These are phyloP conservation scores for Glonium stellatum DNA, from an alignment of 495 filamentous ascomycete species.

Conservation along the genomic window DNA sequence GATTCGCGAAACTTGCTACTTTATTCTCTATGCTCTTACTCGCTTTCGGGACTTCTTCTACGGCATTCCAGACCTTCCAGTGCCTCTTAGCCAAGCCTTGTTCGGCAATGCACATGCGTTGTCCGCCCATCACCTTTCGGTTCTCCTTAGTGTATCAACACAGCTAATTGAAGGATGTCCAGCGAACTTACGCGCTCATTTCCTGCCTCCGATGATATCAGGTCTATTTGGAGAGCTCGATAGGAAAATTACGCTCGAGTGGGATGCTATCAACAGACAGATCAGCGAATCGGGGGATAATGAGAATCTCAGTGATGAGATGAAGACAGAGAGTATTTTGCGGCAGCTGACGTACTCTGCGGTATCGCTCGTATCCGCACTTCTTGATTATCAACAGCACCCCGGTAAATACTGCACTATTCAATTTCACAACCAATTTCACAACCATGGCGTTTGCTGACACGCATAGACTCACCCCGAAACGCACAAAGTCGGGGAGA, in stretches of 20 bases:
- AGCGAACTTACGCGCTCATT: conserved; percentile 63
- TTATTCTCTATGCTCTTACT: conserved; percentile 89
- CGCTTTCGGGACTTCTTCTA: conserved; percentile 83
- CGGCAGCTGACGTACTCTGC: conserved; percentile 89
- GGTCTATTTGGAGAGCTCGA: conserved; percentile 81
- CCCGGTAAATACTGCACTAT: conserved; percentile 40
- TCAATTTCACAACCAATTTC: background rate
- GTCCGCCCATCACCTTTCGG: conserved; percentile 87
- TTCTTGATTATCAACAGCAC: conserved; percentile 65
- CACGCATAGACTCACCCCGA: conserved; percentile 1
- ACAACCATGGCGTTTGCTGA: background rate
- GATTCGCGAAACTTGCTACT: conserved; percentile 87
- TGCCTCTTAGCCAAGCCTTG: conserved; percentile 73
- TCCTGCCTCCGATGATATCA: conserved; percentile 78
- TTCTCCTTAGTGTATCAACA: conserved; percentile 76
- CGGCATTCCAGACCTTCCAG: conserved; percentile 74
- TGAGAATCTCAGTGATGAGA: conserved; percentile 78
- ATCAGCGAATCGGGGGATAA: conserved; percentile 56
- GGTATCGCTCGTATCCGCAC: conserved; percentile 78
- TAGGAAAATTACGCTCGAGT: conserved; percentile 76
- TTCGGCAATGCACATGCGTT: conserved; percentile 77
- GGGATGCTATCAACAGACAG: conserved; percentile 61
- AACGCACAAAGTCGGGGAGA: conserved; percentile 6
- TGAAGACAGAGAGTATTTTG: conserved; percentile 95
- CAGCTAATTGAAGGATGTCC: conserved; percentile 89